phyloP scores from a whole-genome alignment of 2,329 filamentous ascomycete genomes.

The Xylariaceae sp. region DNA sequence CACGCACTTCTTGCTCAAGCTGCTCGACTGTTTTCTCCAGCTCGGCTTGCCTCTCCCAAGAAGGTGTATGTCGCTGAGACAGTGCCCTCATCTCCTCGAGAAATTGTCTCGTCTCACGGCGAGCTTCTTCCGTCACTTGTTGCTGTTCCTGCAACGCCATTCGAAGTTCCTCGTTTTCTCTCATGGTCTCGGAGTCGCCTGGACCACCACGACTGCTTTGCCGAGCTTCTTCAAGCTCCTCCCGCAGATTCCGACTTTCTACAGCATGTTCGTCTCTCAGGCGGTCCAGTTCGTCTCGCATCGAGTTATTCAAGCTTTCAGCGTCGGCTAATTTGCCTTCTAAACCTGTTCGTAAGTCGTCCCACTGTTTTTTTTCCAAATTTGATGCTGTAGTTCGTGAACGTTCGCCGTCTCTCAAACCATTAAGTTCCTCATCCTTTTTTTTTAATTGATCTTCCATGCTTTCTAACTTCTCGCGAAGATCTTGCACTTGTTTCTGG shows the following conservation, averaged over 20 bases:
- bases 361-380: constrained; percentile 73
- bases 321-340: constrained; percentile 77
- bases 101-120: constrained; percentile 81
- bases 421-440: constrained; percentile 74
- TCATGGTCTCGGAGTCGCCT: constrained; percentile 62
- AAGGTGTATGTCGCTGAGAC: constrained; percentile 78
- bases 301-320: constrained; percentile 76
- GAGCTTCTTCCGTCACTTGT: constrained; percentile 83
- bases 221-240: constrained; percentile 64
- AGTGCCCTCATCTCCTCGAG: constrained; percentile 87
- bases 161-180: constrained; percentile 73
- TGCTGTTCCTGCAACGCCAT: constrained; percentile 74
- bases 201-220: constrained; percentile 40
- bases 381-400: constrained; percentile 57
- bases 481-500: constrained; percentile 74
- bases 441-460: constrained; percentile 73
- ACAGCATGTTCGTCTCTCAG: constrained; percentile 71
- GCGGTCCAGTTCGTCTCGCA: constrained; percentile 79
- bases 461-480: constrained; percentile 74
- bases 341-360: constrained; percentile 67
- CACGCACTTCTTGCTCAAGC: constrained; percentile 81
- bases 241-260: constrained; percentile 66
- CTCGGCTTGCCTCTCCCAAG: constrained; percentile 81
- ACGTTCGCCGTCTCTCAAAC: constrained; percentile 64
- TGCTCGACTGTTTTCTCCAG: constrained; percentile 75